These are phyloP conservation scores for Exophiala spinifera DNA, from an alignment of 2,329 filamentous ascomycete species.

Conservation along the genomic window DNA sequence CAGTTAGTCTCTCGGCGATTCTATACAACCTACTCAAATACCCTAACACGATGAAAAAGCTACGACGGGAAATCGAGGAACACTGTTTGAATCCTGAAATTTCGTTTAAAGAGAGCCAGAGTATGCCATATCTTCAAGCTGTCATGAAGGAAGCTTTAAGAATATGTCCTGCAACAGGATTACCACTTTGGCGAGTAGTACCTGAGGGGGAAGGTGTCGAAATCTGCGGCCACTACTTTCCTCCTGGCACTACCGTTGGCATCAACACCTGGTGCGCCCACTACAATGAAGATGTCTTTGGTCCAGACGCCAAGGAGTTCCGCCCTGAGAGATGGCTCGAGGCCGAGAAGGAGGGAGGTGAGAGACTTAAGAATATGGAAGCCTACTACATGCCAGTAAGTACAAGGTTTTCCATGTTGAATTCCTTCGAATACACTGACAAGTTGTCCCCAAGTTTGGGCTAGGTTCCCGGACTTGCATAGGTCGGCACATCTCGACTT, in stretches of 20 bases:
- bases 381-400: conserved; percentile 41
- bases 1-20: conserved; percentile 58
- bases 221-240: conserved; percentile 43
- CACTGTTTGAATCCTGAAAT: conserved; percentile 31
- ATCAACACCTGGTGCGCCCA: conserved; percentile 47
- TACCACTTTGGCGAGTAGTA: conserved; percentile 50
- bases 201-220: conserved; percentile 45
- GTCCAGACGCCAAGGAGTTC: conserved; percentile 41
- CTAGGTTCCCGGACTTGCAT: conserved; percentile 42
- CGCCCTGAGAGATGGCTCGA: conserved; percentile 48
- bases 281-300: conserved; percentile 48
- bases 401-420: not conserved
- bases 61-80: conserved; percentile 24
- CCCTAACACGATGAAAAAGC: conserved; percentile 37
- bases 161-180: conserved; percentile 48
- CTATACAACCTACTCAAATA: conserved; percentile 72
- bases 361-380: conserved; percentile 35
- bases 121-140: conserved; percentile 62
- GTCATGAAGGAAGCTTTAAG: conserved; percentile 54
- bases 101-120: conserved; percentile 62
- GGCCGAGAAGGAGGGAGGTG: conserved; percentile 32
- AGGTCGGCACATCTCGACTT: conserved; percentile 31
- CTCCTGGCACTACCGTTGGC: conserved; percentile 43
- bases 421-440: conserved; percentile 45
- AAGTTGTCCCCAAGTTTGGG: conserved; percentile 35